Percentiles rank a stretch among this genome's conserved stretches.
Evolutionary conservation across 257 asterid genomes (phyloP).

Genomic region (Solanum lignicaule): DNA sequence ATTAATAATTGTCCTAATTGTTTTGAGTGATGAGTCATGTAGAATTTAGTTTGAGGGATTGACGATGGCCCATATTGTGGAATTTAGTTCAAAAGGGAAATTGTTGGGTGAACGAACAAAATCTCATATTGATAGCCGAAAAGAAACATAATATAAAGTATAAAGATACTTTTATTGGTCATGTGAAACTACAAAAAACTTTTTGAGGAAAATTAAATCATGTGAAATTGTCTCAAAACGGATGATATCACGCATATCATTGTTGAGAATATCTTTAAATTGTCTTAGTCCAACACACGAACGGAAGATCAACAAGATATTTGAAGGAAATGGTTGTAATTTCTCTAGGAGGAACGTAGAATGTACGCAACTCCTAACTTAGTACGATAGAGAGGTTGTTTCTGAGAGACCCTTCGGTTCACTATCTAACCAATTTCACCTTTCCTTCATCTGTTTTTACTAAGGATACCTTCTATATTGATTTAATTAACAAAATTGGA

Average conservation of each 20-base stretch:
- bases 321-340: not conserved
- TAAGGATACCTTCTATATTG: no score
- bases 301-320: not conserved
- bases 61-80: not conserved
- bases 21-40: not conserved
- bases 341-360: not conserved
- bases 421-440: not conserved
- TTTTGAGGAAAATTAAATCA: not conserved
- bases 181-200: no score
- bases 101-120: not conserved
- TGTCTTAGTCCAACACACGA: not conserved
- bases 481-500: not conserved
- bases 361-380: no score
- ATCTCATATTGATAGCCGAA: not conserved
- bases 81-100: not conserved
- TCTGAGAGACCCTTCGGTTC: accelerated
- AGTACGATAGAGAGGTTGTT: no score
- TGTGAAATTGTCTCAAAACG: not conserved
- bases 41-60: not conserved
- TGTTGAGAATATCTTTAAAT: no score
- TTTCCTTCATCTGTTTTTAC: not conserved
- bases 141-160: not conserved
- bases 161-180: not conserved
- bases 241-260: not conserved
- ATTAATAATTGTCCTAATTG: no score